Evolutionary conservation across 768 basidiomycete species (phyloP).

Genomic region (Suillus cothurnatus): DNA sequence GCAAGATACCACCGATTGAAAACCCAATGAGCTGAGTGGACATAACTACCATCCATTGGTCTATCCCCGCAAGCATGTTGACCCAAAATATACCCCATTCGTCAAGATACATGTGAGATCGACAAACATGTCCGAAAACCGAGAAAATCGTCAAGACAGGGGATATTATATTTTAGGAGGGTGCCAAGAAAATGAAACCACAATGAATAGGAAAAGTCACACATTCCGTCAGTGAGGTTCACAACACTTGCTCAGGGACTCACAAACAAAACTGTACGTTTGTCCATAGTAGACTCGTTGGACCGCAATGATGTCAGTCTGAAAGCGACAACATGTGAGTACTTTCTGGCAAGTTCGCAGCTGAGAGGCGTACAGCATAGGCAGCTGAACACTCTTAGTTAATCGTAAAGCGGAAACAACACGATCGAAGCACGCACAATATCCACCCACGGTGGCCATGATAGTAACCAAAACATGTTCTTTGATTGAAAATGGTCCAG

Average conservation of each 20-base stretch:
- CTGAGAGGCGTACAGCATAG: conserved; percentile 40
- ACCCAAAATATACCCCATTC: neutral
- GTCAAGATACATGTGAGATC: neutral
- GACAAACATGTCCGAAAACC: neutral
- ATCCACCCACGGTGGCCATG: conserved; percentile 55
- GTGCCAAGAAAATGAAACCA: neutral
- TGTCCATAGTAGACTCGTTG: conserved; percentile 72
- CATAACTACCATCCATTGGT: conserved; percentile 65
- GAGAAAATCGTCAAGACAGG: neutral
- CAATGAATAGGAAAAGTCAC: conserved; percentile 4
- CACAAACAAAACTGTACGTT: conserved; percentile 51
- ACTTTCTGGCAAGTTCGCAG: neutral
- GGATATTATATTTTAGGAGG: neutral
- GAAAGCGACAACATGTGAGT: conserved; percentile 10
- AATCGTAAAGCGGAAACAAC: conserved; percentile 5
- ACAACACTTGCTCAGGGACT: conserved; percentile 22
- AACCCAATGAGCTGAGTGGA: conserved; percentile 74
- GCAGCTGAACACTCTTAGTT: conserved; percentile 34
- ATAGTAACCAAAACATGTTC: conserved; percentile 71
- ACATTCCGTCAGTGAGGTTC: conserved; percentile 3
- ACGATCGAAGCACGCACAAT: conserved; percentile 19
- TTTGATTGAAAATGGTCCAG: conserved; percentile 78
- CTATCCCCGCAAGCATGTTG: conserved; percentile 23
- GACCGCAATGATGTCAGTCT: conserved; percentile 73
- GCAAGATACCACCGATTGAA: conserved; percentile 58